Evolutionary conservation across 768 basidiomycete genomes (phyloP), one percentile per base, ranked within the genome.

Genomic region (Amanita brunnescens): DNA sequence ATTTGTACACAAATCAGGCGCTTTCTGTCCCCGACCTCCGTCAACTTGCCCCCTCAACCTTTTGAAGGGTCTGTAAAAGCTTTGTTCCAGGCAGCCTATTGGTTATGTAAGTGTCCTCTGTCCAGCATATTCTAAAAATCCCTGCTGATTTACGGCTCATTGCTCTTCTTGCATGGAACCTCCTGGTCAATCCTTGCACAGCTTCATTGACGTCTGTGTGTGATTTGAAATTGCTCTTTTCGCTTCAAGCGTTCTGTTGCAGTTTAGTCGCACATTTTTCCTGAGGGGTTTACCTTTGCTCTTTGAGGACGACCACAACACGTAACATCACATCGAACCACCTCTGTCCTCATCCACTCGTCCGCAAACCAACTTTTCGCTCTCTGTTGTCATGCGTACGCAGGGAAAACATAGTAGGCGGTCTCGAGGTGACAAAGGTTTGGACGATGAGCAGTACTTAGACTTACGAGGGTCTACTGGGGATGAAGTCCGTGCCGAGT

Each of bases 401-500:
- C 73, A 76, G 53, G 68, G 66, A 59, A 69, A 70, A 58, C 72
- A 70, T 56, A 67, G 71, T 59, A 74, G 78, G 61, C 71, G 78
- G 58, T 74, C 76, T 62, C 76, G 77, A 63, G 68, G 66, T 50
- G 72, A 71, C 65, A 78, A 74, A 61, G 74, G 68, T 55, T 67
- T 65, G 55, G 74, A 76, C 58, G 72, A 75, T 57, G 77, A 80
- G 58, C 65, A 67, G 54, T 74, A 70, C 63, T 67, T 65, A 58
- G 71, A 69, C 64, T 66, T 73, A 61, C 77, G 73, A 64, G 63
- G 59, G 34, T n/a, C 32, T 34, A 21, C 34, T 21, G 50, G 33
- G 57, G 79, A 80, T 54, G 79, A 82, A 57, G 60, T 69, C 51
- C 72, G 70, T 66, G 62, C 74, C 59, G 77, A 81, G 54, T 63